A percentile compares a stretch with the other conserved stretches of the same genome.
Conservation (phyloP, 768 basidiomycete genomes). For the Hygrophoropsis aurantiaca region DNA sequence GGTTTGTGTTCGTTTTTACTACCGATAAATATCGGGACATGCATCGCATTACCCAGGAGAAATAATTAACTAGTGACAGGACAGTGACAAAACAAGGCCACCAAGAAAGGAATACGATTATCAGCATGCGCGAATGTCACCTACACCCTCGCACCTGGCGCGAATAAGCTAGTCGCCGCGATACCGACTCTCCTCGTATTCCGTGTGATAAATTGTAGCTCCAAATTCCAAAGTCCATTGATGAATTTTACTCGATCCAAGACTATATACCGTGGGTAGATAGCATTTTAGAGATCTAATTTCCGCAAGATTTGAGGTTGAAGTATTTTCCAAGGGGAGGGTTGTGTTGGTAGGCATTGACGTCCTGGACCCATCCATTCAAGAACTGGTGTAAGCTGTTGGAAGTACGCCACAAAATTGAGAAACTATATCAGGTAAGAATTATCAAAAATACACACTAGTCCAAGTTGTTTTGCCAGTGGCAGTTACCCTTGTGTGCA, state of each 20-base stretch:
- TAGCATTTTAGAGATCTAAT: constrained; percentile 8
- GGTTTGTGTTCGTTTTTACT: too few relatives aligned
- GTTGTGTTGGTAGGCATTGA: constrained; percentile 45
- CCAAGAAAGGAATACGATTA: background rate
- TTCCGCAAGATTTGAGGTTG: constrained; percentile 49
- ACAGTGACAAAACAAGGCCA: background rate
- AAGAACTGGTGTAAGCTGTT: constrained; percentile 65
- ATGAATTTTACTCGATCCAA: too few relatives aligned
- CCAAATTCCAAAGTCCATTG: too few relatives aligned
- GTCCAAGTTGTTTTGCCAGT: constrained; percentile 83
- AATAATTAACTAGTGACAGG: background rate
- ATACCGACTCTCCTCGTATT: background rate
- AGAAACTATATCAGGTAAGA: background rate
- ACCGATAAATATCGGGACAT: background rate
- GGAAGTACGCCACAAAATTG: background rate
- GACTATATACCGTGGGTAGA: too few relatives aligned
- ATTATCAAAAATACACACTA: constrained; percentile 52
- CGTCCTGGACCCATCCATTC: constrained; percentile 71
- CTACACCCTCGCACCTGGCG: background rate
- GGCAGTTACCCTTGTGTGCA: constrained; percentile 52
- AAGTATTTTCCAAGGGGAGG: constrained; percentile 62
- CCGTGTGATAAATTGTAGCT: too few relatives aligned
- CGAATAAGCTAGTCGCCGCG: background rate
- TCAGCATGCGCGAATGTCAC: background rate
- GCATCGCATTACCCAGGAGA: constrained; percentile 2